A percentile compares a stretch with the other conserved stretches of the same genome.
Conservation (phyloP, 768 basidiomycete genomes). For the Boletus sensibilis region DNA sequence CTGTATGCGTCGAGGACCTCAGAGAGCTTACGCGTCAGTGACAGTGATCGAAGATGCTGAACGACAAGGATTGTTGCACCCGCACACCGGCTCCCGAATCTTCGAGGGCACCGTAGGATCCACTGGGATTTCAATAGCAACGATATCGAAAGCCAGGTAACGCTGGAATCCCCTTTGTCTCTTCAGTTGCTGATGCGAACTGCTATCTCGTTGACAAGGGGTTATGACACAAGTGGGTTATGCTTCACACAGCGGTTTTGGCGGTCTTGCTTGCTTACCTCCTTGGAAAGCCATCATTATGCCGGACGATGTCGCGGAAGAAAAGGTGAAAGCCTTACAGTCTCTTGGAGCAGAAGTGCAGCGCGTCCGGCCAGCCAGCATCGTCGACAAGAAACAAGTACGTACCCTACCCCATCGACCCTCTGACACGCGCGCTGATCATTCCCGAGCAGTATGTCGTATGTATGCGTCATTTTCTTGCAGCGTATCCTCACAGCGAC, state of each 20-base stretch:
- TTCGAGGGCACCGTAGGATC: slow-evolving; percentile 98
- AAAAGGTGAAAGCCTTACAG: slow-evolving; percentile 83
- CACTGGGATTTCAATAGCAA: slow-evolving; percentile 95
- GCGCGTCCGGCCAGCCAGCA: slow-evolving; percentile 89
- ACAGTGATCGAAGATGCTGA: slow-evolving; percentile 96
- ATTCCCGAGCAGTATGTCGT: slow-evolving; percentile 56
- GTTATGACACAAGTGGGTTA: slow-evolving; percentile 76
- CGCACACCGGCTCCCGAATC: slow-evolving; percentile 85
- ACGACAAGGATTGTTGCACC: slow-evolving; percentile 72
- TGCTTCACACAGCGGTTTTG: background rate
- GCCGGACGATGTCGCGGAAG: slow-evolving; percentile 86
- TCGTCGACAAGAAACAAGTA: slow-evolving; percentile 95
- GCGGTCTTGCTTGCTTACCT: background rate
- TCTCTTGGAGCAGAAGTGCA: slow-evolving; percentile 89
- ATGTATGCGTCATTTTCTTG: slow-evolving; percentile 30
- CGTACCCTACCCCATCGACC: slow-evolving; percentile 11
- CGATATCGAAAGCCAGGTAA: slow-evolving; percentile 85
- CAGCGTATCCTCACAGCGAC: background rate
- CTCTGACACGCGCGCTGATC: background rate
- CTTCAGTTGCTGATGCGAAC: background rate
- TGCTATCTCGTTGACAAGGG: slow-evolving; percentile 49
- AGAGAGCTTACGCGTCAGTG: background rate
- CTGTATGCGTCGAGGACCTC: background rate
- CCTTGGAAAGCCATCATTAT: slow-evolving; percentile 71
- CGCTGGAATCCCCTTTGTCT: background rate